Evolutionary conservation across 352 stramenopile genomes (phyloP), one percentile per base, ranked within the genome.

Genomic region (Pythium dissotocum): DNA sequence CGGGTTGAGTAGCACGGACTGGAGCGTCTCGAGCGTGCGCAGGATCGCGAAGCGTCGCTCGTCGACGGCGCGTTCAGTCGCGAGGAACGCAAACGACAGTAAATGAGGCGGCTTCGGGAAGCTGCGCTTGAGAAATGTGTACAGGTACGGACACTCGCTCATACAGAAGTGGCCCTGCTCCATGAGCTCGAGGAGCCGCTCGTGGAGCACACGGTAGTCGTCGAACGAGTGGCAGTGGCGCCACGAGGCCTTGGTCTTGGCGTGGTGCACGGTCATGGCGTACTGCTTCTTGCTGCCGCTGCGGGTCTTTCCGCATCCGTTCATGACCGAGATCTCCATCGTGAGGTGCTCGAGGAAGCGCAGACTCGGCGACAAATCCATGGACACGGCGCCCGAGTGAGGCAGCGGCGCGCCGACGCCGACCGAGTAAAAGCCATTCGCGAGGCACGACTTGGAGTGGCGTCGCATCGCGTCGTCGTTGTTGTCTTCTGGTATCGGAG

Each of bases 61-160:
- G 3, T 68, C 65, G 38, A 55, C 46, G 16, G 55, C 35, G 24
- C 38, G 51, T 13, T 67, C 52, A 2, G 16, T 55, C 26, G 52
- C 30, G 21, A 85, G 72, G 16, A 86, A 74, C 6, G 83, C 58
- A n/a, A 64, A 75, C 38, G 69, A 70, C 8, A 69, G 56, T 12
- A 76, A 32, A 24, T 54, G 56, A 53, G 44, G 53, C 35, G 56
- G n/a, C 61, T 83, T 76, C 14, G 84, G 84, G 60, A 90, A 92
- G 60, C 85, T 83, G 60, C 82, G 72, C 53, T 83, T 82, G 14
- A 88, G 61, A 51, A 88, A 83, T 46, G 77, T 82, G 71, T 87
- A 85, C 26, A 92, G 68, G 77, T 76, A 92, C 42, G 73, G 76
- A 73, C 84, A 92, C 58, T 90, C 80, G 52, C 82, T 78, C 42